phyloP scores from a whole-genome alignment of 2,329 filamentous ascomycete species.

The Helotiales sp. region DNA sequence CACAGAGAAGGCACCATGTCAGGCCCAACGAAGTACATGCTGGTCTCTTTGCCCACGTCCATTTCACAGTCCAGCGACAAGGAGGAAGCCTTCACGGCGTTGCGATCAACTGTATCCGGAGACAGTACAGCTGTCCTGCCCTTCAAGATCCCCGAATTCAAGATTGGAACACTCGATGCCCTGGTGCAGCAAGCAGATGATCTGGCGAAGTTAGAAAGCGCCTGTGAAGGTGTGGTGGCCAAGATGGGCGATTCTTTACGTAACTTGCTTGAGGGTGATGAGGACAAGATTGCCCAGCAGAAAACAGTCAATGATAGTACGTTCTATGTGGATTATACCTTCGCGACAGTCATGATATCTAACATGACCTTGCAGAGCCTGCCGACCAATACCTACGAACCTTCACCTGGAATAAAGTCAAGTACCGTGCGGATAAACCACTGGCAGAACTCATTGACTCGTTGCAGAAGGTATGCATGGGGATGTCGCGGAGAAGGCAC shows the following conservation, averaged over 20 bases:
- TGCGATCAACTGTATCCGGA: conserved; percentile 72
- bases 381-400: conserved; percentile 88
- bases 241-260: conserved; percentile 65
- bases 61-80: conserved; percentile 81
- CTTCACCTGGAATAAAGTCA: conserved; percentile 97
- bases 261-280: conserved; percentile 43
- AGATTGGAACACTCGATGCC: conserved; percentile 94
- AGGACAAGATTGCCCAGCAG: conserved; percentile 71
- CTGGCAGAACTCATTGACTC: conserved; percentile 85
- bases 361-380: conserved; percentile 66
- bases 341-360: conserved; percentile 9
- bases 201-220: conserved; percentile 81
- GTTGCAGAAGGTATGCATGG: conserved; percentile 74
- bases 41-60: conserved; percentile 87
- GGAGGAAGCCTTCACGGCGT: conserved; percentile 78
- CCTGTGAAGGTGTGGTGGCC: conserved; percentile 79
- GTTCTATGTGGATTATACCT: conserved; percentile 42
- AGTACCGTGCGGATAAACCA: conserved; percentile 91
- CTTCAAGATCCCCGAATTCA: conserved; percentile 91
- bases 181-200: conserved; percentile 97
- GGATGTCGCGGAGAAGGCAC: neutral
- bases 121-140: conserved; percentile 78
- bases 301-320: conserved; percentile 82
- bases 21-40: conserved; percentile 68
- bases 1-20: conserved; percentile 36